Evolutionary conservation across 257 asterid genomes (phyloP), one percentile per base, ranked within the genome.

Genomic region (Solanum rostratum): DNA sequence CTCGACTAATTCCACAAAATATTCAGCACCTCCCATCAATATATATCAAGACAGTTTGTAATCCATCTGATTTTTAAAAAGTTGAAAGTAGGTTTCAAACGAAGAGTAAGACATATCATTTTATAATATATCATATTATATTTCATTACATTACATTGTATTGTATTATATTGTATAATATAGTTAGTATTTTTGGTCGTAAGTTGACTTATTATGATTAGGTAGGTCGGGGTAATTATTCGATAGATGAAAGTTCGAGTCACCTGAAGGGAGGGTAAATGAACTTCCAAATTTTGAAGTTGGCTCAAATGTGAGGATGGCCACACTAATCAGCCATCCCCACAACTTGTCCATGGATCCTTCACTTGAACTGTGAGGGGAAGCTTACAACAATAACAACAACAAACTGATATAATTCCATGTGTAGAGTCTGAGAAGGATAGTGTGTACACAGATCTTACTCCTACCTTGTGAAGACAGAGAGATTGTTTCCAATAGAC

Each of bases 401-500:
- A 50, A 45, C 1, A 62, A 62, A 11, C 2, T 37, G 24, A 1
- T 22, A 12, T 62, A 62, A 24, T 24, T 1, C 2, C 37, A 60
- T 9, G 2, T 11, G 13, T 30, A 1, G 33, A 30, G 3, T 30
- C n/a, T n/a, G n/a, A n/a, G n/a, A n/a, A n/a, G n/a, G n/a, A n/a
- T n/a, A n/a, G n/a, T n/a, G n/a, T n/a, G n/a, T n/a, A n/a, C n/a
- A n/a, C n/a, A 60, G 2, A 7, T 13, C 33, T 24, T 60, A 60
- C 4, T 37, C 0, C 39, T 63, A 27, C 0, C 0, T 0, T 62
- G 0, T 11, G 8, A 29, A 29, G 0, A 0, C 27, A 62, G 20
- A 63, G 19, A 62, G 70, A 6, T 1, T 27, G 20, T 63, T 27
- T 27, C 41, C 5, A 4, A 1, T 7, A 63, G 11, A 63, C 71